A percentile compares a stretch with the other conserved stretches of the same genome.
phyloP scores from a whole-genome alignment of 805 yeast genomes.

The Teunomyces cretensis region DNA sequence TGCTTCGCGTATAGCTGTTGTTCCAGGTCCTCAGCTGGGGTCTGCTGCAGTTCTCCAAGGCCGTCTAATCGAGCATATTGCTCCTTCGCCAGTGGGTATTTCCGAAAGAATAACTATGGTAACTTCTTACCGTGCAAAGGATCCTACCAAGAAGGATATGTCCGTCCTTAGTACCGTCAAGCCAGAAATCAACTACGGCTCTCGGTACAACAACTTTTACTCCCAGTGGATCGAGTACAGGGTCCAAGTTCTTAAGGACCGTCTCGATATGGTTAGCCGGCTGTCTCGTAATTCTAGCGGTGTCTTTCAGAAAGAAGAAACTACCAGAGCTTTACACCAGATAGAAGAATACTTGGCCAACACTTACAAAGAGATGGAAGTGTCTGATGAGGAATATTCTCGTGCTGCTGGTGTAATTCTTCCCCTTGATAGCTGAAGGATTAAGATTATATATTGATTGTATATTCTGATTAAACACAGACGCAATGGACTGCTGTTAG shows the following conservation, averaged over 20 bases:
- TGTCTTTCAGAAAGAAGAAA: constrained; percentile 24
- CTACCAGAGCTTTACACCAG: constrained; percentile 18
- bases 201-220: constrained; percentile 35
- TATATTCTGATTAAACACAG: constrained; percentile 3
- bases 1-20: constrained; percentile 6
- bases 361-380: constrained; percentile 35
- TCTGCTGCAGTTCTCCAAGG: constrained; percentile 52
- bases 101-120: constrained; percentile 43
- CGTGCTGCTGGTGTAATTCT: constrained; percentile 4
- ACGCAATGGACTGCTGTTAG: neutral
- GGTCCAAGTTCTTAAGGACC: constrained; percentile 22
- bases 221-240: constrained; percentile 38
- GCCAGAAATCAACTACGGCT: constrained; percentile 38
- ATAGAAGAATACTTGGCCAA: constrained; percentile 22
- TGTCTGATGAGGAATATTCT: constrained; percentile 16
- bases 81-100: constrained; percentile 42
- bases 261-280: constrained; percentile 22
- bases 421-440: neutral
- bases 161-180: constrained; percentile 38
- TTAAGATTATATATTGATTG: constrained; percentile 3
- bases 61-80: constrained; percentile 45
- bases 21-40: constrained; percentile 47
- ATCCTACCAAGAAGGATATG: constrained; percentile 25
- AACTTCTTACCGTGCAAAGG: constrained; percentile 38
- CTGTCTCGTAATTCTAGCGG: constrained; percentile 12